A percentile compares a stretch with the other conserved stretches of the same genome.
These are phyloP conservation scores for Colletotrichum lini DNA, from an alignment of 2,329 filamentous ascomycete genomes.

Conservation along the genomic window DNA sequence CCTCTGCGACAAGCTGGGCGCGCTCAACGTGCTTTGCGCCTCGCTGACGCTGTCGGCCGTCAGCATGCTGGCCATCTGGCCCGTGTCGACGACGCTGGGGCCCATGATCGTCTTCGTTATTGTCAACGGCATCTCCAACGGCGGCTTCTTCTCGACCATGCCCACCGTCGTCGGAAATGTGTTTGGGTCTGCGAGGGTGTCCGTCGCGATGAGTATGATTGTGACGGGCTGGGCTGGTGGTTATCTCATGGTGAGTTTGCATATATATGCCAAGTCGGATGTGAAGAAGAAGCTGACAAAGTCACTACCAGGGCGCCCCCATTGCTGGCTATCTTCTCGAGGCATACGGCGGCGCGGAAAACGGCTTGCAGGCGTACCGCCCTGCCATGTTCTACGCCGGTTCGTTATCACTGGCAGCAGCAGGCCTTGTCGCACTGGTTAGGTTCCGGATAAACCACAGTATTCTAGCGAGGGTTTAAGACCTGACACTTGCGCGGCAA, in stretches of 20 bases:
- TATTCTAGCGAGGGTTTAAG: slow-evolving; percentile 53
- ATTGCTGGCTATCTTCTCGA: slow-evolving; percentile 73
- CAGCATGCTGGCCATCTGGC: slow-evolving; percentile 75
- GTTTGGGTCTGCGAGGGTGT: slow-evolving; percentile 68
- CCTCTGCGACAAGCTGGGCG: slow-evolving; percentile 67
- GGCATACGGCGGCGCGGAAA: slow-evolving; percentile 65
- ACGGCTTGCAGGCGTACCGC: slow-evolving; percentile 66
- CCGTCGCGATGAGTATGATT: slow-evolving; percentile 73
- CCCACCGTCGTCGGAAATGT: slow-evolving; percentile 73
- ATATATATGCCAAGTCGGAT: no score
- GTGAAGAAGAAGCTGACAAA: background rate
- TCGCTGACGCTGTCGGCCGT: slow-evolving; percentile 67
- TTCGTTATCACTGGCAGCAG: slow-evolving; percentile 62
- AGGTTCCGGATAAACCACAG: slow-evolving; percentile 59
- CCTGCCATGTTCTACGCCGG: slow-evolving; percentile 76
- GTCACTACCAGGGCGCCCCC: slow-evolving; percentile 61
- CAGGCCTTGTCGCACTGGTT: slow-evolving; percentile 58
- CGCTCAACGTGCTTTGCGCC: slow-evolving; percentile 68
- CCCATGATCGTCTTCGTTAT: slow-evolving; percentile 71
- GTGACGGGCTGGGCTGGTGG: slow-evolving; percentile 73
- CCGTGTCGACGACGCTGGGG: slow-evolving; percentile 67
- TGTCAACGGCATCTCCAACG: slow-evolving; percentile 72
- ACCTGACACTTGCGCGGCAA: no score
- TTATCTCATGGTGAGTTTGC: slow-evolving; percentile 68
- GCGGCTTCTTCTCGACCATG: slow-evolving; percentile 75